Percentiles rank a stretch among this genome's conserved stretches.
phyloP scores from a whole-genome alignment of 495 filamentous ascomycete genomes.

The Cudoniella acicularis region DNA sequence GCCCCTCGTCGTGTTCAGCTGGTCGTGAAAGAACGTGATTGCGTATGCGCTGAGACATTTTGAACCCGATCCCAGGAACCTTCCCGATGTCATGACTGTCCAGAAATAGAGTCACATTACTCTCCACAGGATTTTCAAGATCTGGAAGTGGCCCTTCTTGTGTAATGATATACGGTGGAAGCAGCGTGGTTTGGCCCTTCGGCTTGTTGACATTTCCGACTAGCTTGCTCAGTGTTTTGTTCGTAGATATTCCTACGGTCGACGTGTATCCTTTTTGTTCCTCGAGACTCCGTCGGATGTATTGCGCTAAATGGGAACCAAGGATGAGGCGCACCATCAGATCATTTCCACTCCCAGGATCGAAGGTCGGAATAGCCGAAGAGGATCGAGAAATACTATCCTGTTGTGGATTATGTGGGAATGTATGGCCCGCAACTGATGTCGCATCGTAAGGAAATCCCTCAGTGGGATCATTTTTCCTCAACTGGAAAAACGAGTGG shows the following conservation, averaged over 20 bases:
- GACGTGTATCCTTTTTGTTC: constrained; percentile 78
- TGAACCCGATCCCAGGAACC: constrained; percentile 83
- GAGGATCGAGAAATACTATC: constrained; percentile 9
- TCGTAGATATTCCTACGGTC: constrained; percentile 83
- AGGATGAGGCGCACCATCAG: constrained; percentile 56
- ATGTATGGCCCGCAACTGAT: constrained; percentile 52
- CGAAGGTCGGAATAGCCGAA: constrained; percentile 4
- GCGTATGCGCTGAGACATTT: constrained; percentile 66
- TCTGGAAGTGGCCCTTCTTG: constrained; percentile 1
- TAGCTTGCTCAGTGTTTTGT: constrained; percentile 79
- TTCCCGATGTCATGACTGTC: constrained; percentile 74
- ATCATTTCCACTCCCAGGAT: background rate
- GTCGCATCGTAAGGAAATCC: constrained; percentile 79
- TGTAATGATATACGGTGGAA: constrained; percentile 53
- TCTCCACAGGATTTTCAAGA: constrained; percentile 22
- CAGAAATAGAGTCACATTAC: constrained; percentile 64
- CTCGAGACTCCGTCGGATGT: constrained; percentile 69
- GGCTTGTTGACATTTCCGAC: constrained; percentile 84
- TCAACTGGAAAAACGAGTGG: constrained; percentile 78
- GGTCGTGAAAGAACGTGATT: constrained; percentile 51
- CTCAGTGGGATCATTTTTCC: constrained; percentile 65
- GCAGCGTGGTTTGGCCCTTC: constrained; percentile 75
- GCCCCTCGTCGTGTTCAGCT: constrained; percentile 34
- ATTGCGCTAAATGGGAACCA: constrained; percentile 69
- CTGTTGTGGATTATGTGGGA: constrained; percentile 33